Base-by-base conservation (phyloP, 495 filamentous ascomycete genomes). In the Penicillium odoratum region DNA sequence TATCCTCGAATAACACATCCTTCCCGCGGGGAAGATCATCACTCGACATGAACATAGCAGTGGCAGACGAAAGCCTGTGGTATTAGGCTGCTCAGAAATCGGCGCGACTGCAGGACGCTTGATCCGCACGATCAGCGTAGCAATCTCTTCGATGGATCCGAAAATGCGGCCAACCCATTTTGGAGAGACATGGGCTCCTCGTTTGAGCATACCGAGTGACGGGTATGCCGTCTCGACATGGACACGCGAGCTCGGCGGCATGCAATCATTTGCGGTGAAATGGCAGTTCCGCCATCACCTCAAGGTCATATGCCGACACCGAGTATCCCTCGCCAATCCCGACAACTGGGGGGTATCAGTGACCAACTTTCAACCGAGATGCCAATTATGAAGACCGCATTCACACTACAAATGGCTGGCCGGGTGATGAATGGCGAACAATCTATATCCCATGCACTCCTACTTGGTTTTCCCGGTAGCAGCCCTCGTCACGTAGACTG, bases 81-180 rank as follows among this genome's bases (percentile, higher is more conserved):
- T 33, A 49, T 33, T 10, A 49, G 47, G 21, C 48, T 34, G 21
- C 48, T 51, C 30, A 1, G 30, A 51, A 29, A 18, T 51, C 4
- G 48, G 30, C 48, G 48, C 21, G 30, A 51, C 48, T 51, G 21
- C 18, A 51, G 48, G 30, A 36, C 30, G 48, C 48, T 51, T 36
- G 30, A 18, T 51, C 48, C 28, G 21, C 21, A 21, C 21, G 21
- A 21, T 21, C 21, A 21, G 21, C 2, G 21, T 21, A 21, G 48
- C 18, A 36, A 38, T 51, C 48, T 51, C 21, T 7, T 9, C 21
- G 31, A 51, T 38, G 48, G 13, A 9, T 15, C 18, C 15, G 30
- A 15, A 25, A 51, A 31, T 51, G 48, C 48, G 48, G 30, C 31
- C 48, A 51, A 51, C 48, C 30, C 18, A 51, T 34, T 38, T 8